phyloP scores from a whole-genome alignment of 345 rosid species.

The Passiflora organensis region DNA sequence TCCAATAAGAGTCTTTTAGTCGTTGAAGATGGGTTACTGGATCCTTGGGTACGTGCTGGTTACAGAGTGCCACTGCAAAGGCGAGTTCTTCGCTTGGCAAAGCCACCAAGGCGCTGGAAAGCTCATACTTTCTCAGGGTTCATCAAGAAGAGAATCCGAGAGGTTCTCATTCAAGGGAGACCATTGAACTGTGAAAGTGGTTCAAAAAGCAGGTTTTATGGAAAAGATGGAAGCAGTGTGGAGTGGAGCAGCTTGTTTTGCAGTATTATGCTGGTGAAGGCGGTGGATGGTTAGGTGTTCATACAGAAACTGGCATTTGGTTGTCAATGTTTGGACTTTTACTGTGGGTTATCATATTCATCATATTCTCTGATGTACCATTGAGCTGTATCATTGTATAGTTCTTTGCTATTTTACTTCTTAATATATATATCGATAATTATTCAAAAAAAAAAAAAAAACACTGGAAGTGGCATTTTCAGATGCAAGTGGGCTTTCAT shows the following conservation, averaged over 20 bases:
- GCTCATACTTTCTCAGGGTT: slow-evolving; percentile 54
- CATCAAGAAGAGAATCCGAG: slow-evolving; percentile 53
- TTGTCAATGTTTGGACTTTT: slow-evolving; percentile 81
- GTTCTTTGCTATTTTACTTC: no score
- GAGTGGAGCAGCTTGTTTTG: slow-evolving; percentile 92
- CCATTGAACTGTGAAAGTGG: slow-evolving; percentile 81
- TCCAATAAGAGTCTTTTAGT: slow-evolving; percentile 66
- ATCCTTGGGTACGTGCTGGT: slow-evolving; percentile 97
- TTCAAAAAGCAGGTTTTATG: slow-evolving; percentile 73
- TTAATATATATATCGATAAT: no score
- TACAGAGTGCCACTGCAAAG: slow-evolving; percentile 73
- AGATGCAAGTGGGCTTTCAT: no score
- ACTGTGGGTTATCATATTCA: slow-evolving; percentile 82
- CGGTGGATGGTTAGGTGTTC: slow-evolving; percentile 83
- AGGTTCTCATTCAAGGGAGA: slow-evolving; percentile 81
- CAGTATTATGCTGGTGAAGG: slow-evolving; percentile 81
- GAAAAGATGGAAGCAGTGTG: slow-evolving; percentile 85
- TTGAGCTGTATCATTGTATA: no score
- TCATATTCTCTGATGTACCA: slow-evolving; percentile 60
- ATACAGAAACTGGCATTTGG: slow-evolving; percentile 91
- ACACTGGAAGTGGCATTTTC: no score
- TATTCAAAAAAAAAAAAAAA: no score
- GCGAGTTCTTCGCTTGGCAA: slow-evolving; percentile 73
- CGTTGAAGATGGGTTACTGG: slow-evolving; percentile 73
- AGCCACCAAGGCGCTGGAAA: slow-evolving; percentile 99